These are phyloP conservation scores for Naganishia randhawae DNA, from an alignment of 768 basidiomycete species.

Conservation along the genomic window DNA sequence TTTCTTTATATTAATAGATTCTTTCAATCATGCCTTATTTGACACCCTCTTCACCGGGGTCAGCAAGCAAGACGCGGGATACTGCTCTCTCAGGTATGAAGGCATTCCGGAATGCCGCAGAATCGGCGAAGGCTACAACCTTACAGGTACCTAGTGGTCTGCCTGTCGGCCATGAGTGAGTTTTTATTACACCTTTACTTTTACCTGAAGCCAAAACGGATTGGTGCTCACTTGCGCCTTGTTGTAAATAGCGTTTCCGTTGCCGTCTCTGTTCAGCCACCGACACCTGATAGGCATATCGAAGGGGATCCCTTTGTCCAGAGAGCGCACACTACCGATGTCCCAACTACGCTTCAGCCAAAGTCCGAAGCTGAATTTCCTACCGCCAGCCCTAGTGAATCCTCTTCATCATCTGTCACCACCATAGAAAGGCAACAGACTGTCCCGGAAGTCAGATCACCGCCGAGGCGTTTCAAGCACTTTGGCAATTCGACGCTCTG, in stretches of 20 bases:
- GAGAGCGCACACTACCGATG: background rate
- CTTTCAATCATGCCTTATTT: conserved; percentile 5
- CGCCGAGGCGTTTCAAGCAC: conserved; percentile 34
- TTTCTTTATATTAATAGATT: background rate
- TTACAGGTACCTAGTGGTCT: background rate
- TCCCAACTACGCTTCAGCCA: background rate
- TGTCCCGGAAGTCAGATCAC: conserved; percentile 48
- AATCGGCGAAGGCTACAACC: background rate
- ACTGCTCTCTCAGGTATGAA: background rate
- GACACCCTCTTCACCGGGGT: background rate
- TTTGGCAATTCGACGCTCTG: conserved; percentile 24
- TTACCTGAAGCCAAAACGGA: background rate
- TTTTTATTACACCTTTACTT: background rate
- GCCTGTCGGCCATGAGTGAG: conserved; percentile 9
- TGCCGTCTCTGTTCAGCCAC: conserved; percentile 13
- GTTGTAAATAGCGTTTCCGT: too few species aligned
- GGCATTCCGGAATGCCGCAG: too few species aligned
- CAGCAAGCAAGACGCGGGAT: background rate
- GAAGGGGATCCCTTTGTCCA: conserved; percentile 5
- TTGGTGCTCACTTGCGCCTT: too few species aligned
- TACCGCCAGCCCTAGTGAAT: conserved; percentile 1
- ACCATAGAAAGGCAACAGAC: conserved; percentile 32
- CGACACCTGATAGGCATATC: conserved; percentile 5
- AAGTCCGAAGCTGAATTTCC: background rate
- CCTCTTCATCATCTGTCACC: background rate